These are phyloP conservation scores for Tremellales sp. DNA, from an alignment of 1,284 basidiomycete species.

Conservation along the genomic window DNA sequence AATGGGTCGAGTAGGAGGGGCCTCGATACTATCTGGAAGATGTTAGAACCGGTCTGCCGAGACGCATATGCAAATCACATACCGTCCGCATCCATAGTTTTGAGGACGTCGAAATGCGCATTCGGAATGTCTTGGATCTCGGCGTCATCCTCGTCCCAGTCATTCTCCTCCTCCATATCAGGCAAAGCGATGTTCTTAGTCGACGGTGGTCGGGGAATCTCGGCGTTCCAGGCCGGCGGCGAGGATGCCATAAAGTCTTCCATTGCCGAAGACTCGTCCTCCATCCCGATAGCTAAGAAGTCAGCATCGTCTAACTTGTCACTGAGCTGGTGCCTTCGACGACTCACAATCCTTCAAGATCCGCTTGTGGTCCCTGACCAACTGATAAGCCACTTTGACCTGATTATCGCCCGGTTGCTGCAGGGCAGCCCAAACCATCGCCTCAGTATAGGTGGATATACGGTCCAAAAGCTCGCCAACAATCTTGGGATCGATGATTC, in stretches of 20 bases:
- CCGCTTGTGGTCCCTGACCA: slow-evolving; percentile 82
- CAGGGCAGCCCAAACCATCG: slow-evolving; percentile 81
- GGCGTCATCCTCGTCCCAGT: slow-evolving; percentile 57
- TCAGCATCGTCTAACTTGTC: neutral
- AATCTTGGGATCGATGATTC: slow-evolving; percentile 82
- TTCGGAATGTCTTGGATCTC: slow-evolving; percentile 55
- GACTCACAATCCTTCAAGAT: slow-evolving; percentile 67
- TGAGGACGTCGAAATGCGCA: slow-evolving; percentile 71
- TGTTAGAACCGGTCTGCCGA: too few relatives aligned
- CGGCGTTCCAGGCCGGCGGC: slow-evolving; percentile 54
- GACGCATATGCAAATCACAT: too few relatives aligned
- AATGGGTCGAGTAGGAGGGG: neutral
- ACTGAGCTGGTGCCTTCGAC: neutral
- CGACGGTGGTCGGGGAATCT: slow-evolving; percentile 28
- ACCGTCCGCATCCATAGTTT: too few relatives aligned
- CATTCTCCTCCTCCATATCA: slow-evolving; percentile 51
- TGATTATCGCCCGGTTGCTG: slow-evolving; percentile 84
- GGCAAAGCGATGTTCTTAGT: neutral
- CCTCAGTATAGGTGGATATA: slow-evolving; percentile 71
- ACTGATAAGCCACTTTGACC: slow-evolving; percentile 94
- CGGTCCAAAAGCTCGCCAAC: slow-evolving; percentile 74
- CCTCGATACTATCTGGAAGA: too few relatives aligned
- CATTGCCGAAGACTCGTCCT: slow-evolving; percentile 49
- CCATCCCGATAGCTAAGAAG: slow-evolving; percentile 14
- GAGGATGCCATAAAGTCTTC: slow-evolving; percentile 52